Evolutionary conservation across 1,139 yeast species (phyloP), one percentile per base, ranked within the genome.

Genomic region (Diutina pseudorugosa): DNA sequence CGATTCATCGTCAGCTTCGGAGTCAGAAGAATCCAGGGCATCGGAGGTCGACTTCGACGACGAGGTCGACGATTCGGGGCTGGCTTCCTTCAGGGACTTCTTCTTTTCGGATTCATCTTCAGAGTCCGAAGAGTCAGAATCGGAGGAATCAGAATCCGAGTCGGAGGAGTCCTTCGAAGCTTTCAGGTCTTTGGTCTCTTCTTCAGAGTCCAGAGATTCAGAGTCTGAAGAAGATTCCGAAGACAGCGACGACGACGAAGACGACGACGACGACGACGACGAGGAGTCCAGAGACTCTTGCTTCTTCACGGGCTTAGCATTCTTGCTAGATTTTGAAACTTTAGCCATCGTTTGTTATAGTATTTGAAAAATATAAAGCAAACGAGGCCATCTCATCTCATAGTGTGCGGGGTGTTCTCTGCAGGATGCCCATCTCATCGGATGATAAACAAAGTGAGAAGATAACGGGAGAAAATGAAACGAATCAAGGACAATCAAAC

Each of bases 281-380:
- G 33, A 43, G 6, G 36, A 25, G n/a, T 33, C 27, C 40, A 27
- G 27, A n/a, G 49, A 45, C 27, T 45, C 49, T 11, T 23, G 36
- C 41, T 45, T 45, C 49, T 45, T 45, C n/a, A 27, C 36, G n/a
- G 53, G 60, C 65, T 30, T 36, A 18, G 45, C 59, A 50, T 64
- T 66, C 60, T 62, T 63, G 57, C 66, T 62, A 48, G 63, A 62
- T 60, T 66, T 53, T 23, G 58, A 47, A 41, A 56, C 52, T 52
- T 57, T 57, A 41, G 56, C 60, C 60, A 57, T 57, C 52, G 41
- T 55, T 18, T 20, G n/a, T 25, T 20, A 40, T 23, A 11, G 43
- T 54, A 52, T 48, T 49, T 51, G 52, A 51, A 40, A 40, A 40
- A 40, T 40, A 40, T 18, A 40, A 40, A 40, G 42, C 42, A 40